A percentile compares a stretch with the other conserved stretches of the same genome.
These are phyloP conservation scores for Tylopilus plumbeoviolaceoides DNA, from an alignment of 768 basidiomycete species.

Conservation along the genomic window DNA sequence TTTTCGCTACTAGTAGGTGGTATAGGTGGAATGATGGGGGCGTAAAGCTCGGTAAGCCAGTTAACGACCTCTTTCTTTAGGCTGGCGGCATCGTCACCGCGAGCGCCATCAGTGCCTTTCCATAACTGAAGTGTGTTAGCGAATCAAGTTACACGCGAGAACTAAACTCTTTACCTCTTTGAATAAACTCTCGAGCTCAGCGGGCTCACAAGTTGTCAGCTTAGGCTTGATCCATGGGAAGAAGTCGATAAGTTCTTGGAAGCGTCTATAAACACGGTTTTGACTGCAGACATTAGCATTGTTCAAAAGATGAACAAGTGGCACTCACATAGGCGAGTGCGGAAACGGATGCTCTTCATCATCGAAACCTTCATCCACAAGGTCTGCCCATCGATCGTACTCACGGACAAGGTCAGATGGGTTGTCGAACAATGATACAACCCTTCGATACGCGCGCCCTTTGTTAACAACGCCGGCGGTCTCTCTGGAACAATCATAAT, in stretches of 20 bases:
- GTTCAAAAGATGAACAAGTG: too few relatives aligned
- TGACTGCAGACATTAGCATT: background rate
- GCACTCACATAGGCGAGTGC: background rate
- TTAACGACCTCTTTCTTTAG: background rate
- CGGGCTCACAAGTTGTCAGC: background rate
- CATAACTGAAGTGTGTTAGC: too few relatives aligned
- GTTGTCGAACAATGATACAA: background rate
- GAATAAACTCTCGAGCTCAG: background rate
- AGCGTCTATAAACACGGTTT: background rate
- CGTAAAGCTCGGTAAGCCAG: background rate
- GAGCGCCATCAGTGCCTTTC: too few relatives aligned
- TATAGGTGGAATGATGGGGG: background rate
- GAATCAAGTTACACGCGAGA: too few relatives aligned
- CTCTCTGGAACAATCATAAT: background rate
- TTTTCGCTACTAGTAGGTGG: background rate
- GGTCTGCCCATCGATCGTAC: background rate
- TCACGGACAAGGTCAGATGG: background rate
- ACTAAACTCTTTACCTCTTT: background rate
- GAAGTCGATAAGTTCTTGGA: background rate
- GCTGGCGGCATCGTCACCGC: too few relatives aligned
- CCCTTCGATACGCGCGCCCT: background rate
- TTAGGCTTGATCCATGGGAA: background rate
- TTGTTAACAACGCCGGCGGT: background rate
- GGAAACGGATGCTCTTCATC: background rate
- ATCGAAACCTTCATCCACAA: background rate